Conservation (phyloP, 768 basidiomycete species). For the Saitozyma sp. region DNA sequence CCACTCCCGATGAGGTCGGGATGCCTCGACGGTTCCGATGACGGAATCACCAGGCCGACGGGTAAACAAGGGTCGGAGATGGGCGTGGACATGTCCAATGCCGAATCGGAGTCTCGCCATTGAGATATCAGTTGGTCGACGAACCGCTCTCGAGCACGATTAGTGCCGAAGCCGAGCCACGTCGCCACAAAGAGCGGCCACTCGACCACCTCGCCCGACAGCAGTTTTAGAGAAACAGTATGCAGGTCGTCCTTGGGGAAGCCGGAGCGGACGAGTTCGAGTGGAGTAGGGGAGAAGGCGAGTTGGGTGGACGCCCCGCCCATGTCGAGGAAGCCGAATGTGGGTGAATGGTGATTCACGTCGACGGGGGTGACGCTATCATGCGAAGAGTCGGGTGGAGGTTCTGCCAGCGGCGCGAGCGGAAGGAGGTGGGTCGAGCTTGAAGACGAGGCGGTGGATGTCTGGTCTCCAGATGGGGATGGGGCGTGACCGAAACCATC, state of each 20-base stretch:
- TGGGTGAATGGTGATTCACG: conserved; percentile 63
- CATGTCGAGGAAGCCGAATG: conserved; percentile 98
- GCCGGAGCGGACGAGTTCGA: conserved; percentile 56
- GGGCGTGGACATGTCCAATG: conserved; percentile 12
- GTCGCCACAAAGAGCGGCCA: conserved; percentile 97
- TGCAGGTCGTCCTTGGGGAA: conserved; percentile 66
- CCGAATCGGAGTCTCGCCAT: conserved; percentile 55
- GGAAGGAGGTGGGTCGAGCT: conserved; percentile 24
- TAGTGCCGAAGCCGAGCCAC: conserved; percentile 98
- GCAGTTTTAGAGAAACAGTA: conserved; percentile 74
- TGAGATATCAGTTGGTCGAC: conserved; percentile 66
- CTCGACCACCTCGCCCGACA: conserved; percentile 80
- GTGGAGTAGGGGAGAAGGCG: conserved; percentile 80
- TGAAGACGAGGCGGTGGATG: conserved; percentile 5
- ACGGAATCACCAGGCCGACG: conserved; percentile 65
- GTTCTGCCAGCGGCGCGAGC: conserved; percentile 37
- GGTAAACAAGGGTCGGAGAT: conserved; percentile 90
- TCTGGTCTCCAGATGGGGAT: conserved; percentile 3
- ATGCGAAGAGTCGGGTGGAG: conserved; percentile 29
- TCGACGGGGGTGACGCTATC: conserved; percentile 49
- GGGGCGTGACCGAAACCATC: conserved; percentile 71
- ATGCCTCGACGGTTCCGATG: conserved; percentile 46
- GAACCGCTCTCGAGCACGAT: conserved; percentile 92
- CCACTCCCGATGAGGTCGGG: conserved; percentile 79
- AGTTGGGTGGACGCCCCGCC: conserved; percentile 99